Conservation (phyloP, 805 yeast genomes). For the Pichia deserticola region DNA sequence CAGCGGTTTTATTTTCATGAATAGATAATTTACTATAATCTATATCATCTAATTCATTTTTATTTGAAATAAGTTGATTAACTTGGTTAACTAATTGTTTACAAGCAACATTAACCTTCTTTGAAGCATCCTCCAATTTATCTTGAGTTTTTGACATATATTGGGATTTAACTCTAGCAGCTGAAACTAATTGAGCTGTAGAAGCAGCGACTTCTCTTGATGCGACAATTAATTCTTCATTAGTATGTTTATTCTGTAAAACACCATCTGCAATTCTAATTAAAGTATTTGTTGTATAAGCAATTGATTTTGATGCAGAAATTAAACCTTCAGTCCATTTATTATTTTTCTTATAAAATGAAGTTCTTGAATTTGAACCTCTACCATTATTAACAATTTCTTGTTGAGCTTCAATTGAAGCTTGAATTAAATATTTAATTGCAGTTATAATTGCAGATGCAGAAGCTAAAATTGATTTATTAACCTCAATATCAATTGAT, state of each 20-base stretch:
- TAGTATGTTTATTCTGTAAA: conserved; percentile 48
- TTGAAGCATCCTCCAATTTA: conserved; percentile 59
- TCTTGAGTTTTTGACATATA: conserved; percentile 73
- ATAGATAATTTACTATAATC: conserved; percentile 65
- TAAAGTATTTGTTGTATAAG: conserved; percentile 71
- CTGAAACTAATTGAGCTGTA: conserved; percentile 87
- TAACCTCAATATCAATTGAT: conserved; percentile 57
- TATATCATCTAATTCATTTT: conserved; percentile 32
- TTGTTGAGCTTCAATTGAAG: conserved; percentile 73
- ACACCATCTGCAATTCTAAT: conserved; percentile 87
- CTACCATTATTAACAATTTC: conserved; percentile 63
- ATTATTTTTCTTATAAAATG: conserved; percentile 78
- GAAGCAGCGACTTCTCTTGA: conserved; percentile 90
- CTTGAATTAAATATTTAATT: conserved; percentile 58
- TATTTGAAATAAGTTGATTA: conserved; percentile 14
- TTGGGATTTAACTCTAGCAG: conserved; percentile 79
- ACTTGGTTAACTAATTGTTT: conserved; percentile 64
- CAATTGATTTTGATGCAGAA: conserved; percentile 84
- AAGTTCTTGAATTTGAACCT: conserved; percentile 59
- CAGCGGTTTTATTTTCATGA: conserved; percentile 76
- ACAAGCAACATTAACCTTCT: conserved; percentile 69
- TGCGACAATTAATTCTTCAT: conserved; percentile 81
- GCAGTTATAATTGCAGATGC: conserved; percentile 79
- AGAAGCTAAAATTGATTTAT: conserved; percentile 68
- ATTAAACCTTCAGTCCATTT: conserved; percentile 92